Evolutionary conservation across 2,329 filamentous ascomycete genomes (phyloP), one percentile per base, ranked within the genome.

Genomic region (Cercospora sesami): DNA sequence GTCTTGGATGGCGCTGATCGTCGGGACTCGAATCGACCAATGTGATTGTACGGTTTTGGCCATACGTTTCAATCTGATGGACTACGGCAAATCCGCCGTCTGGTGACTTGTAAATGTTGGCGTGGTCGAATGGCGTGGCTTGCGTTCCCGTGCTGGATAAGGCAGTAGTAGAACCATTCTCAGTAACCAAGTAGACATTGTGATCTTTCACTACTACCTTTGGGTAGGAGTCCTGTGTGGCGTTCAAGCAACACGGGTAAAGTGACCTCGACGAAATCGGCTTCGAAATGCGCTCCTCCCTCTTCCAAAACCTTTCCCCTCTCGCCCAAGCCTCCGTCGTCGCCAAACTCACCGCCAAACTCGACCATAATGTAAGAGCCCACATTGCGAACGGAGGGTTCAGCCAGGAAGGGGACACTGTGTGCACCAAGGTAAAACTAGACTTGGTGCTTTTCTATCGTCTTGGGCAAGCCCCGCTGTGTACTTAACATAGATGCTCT

Each of bases 1-100:
- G 26, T 60, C 45, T 63, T 21, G 60, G 65, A 30, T 63, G 36
- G 23, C 63, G 51, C 28, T 63, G 60, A 51, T 67, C 65, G 16
- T 36, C n/a, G 4, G 60, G 60, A 28, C 60, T 67, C 28, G 65
- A 67, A 21, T 67, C 60, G n/a, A 63, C 53, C 14, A 67, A 23
- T 14, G 60, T 64, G n/a, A 63, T 36, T 4, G 36, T 64, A 5
- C 65, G 60, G 28, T 64, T 63, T 23, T 31, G 26, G 28, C 60
- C 65, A 10, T n/a, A 36, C n/a, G 12, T 58, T 12, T 36, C 23
- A 16, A 28, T 36, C 14, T 63, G 65, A 45, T 48, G 63, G 48
- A 63, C 65, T 18, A 67, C 31, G 12, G 36, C 65, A 31, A 53
- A 67, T n/a, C 26, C 36, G 30, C 39, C 28, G 36, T 67, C 60